Conservation (phyloP, 164 flowering plant species). For the Umbilicus rupestris region DNA sequence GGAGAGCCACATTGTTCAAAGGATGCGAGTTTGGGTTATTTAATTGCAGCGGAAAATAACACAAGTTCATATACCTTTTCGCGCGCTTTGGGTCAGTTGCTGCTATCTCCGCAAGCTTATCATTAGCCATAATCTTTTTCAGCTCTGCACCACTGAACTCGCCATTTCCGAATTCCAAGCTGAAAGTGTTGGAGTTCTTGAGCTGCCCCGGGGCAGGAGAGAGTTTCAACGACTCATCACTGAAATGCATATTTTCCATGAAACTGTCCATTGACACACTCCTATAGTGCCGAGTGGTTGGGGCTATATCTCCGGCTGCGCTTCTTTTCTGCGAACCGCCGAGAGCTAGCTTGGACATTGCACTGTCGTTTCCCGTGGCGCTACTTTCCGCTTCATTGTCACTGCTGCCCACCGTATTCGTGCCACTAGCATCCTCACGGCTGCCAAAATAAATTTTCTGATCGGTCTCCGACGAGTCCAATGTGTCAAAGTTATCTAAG, state of each 20-base stretch:
- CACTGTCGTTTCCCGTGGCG: background rate
- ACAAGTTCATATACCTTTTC: background rate
- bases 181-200: background rate
- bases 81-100: slow-evolving; percentile 4
- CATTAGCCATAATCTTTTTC: slow-evolving; percentile 8
- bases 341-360: background rate
- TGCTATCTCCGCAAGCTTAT: slow-evolving; percentile 7
- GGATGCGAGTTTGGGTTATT: background rate
- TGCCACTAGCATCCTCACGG: background rate
- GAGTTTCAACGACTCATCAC: background rate
- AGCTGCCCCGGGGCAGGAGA: background rate
- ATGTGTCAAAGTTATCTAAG: slow-evolving; percentile 1
- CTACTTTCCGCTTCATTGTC: slow-evolving; percentile 9
- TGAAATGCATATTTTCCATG: slow-evolving; percentile 2
- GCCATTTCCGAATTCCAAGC: slow-evolving; percentile 8
- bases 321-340: slow-evolving; percentile 3
- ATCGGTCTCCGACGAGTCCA: slow-evolving; percentile 3
- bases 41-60: background rate
- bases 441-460: background rate
- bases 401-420: background rate
- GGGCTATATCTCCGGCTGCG: slow-evolving; percentile 6
- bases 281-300: slow-evolving; percentile 6
- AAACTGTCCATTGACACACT: slow-evolving; percentile 9
- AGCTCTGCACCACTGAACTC: slow-evolving; percentile 8
- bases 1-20: background rate